Percentiles rank a stretch among this genome's conserved stretches.
These are phyloP conservation scores for Xylariaceae sp. DNA, from an alignment of 2,329 filamentous ascomycete genomes.

Conservation along the genomic window DNA sequence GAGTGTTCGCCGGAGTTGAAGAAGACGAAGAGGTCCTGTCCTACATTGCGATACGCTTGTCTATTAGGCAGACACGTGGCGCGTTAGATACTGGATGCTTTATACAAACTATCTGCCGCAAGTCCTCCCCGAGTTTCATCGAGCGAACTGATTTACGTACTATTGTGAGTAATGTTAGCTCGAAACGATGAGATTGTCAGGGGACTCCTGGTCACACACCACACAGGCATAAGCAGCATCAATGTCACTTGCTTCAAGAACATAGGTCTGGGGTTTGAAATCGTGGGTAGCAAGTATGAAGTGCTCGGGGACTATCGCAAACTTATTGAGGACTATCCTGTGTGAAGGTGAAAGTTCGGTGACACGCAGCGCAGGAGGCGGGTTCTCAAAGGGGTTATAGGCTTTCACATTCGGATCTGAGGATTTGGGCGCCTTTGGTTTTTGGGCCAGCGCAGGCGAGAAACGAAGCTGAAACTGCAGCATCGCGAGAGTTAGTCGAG, in stretches of 20 bases:
- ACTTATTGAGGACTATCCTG: constrained; percentile 71
- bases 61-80: too few relatives aligned
- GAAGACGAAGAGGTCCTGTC: constrained; percentile 57
- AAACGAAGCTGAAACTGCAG: constrained; percentile 69
- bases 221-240: constrained; percentile 61
- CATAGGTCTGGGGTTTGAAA: constrained; percentile 62
- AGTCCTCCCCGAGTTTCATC: too few relatives aligned
- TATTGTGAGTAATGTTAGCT: too few relatives aligned
- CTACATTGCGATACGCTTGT: constrained; percentile 45
- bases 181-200: too few relatives aligned
- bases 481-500: constrained; percentile 3
- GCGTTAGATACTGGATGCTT: too few relatives aligned
- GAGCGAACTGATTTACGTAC: too few relatives aligned
- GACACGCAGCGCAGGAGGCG: constrained; percentile 52
- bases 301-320: constrained; percentile 67
- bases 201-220: background rate
- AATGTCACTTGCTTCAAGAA: constrained; percentile 60
- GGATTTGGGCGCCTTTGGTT: constrained; percentile 54
- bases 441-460: constrained; percentile 65
- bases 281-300: constrained; percentile 68
- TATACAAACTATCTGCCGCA: too few relatives aligned
- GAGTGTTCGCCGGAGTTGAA: constrained; percentile 70
- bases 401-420: constrained; percentile 36
- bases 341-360: constrained; percentile 55
- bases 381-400: constrained; percentile 65